Percentiles rank a stretch among this genome's conserved stretches.
Conservation (phyloP, 2,329 filamentous ascomycete genomes). For the Trichoderma semiorbis region DNA sequence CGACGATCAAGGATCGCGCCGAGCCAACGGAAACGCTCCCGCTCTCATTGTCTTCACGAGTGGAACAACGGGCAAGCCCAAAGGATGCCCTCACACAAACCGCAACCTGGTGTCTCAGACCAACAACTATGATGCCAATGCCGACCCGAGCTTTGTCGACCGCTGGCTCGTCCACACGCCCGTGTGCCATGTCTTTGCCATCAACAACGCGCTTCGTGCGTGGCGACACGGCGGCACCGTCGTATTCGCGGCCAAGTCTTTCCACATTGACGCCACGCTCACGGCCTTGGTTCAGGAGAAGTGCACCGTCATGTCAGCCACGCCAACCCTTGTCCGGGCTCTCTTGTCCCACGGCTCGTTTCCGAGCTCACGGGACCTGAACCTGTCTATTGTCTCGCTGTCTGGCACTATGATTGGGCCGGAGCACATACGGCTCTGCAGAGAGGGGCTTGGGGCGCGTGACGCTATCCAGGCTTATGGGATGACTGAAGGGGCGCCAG, state of each 20-base stretch:
- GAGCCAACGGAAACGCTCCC: constrained; percentile 20
- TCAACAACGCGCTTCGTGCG: constrained; percentile 38
- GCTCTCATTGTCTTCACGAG: constrained; percentile 47
- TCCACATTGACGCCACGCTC: constrained; percentile 33
- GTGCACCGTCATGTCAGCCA: constrained; percentile 40
- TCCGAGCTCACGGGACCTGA: constrained; percentile 26
- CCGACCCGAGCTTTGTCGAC: constrained; percentile 27
- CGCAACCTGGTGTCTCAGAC: constrained; percentile 38
- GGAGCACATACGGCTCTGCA: constrained; percentile 34
- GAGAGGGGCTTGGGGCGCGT: constrained; percentile 30
- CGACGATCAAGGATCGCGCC: constrained; percentile 11
- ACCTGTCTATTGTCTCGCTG: constrained; percentile 34
- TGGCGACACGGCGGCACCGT: constrained; percentile 35
- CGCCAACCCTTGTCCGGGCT: constrained; percentile 36
- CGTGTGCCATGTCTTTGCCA: constrained; percentile 37
- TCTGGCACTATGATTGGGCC: constrained; percentile 32
- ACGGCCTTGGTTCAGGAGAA: constrained; percentile 31
- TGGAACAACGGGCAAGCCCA: constrained; percentile 47
- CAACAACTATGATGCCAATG: constrained; percentile 36
- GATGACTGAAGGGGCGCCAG: constrained; percentile 44
- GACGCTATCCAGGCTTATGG: constrained; percentile 40
- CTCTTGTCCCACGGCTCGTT: constrained; percentile 31
- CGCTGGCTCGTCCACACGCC: constrained; percentile 40
- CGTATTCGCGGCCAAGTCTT: constrained; percentile 35
- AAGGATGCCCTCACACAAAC: constrained; percentile 43